phyloP scores from a whole-genome alignment of 1,139 yeast genomes.

The Suhomyces chickasaworum region DNA sequence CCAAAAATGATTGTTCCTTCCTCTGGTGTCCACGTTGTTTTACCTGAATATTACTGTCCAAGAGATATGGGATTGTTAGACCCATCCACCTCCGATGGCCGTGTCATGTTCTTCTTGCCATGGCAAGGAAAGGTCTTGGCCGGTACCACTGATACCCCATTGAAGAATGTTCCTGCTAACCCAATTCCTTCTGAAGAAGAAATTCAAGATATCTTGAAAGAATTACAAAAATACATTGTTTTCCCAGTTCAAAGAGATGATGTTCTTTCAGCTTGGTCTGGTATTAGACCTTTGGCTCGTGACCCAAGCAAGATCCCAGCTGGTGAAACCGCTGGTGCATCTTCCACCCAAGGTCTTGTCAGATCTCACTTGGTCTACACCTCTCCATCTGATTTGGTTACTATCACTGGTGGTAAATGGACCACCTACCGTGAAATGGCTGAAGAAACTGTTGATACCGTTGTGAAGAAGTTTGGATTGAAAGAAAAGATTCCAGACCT shows the following conservation, averaged over 20 bases:
- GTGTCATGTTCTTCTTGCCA: slow-evolving; percentile 95
- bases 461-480: slow-evolving; percentile 55
- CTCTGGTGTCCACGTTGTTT: slow-evolving; percentile 88
- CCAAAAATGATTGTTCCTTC: slow-evolving; percentile 91
- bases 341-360: slow-evolving; percentile 78
- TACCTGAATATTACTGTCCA: slow-evolving; percentile 93
- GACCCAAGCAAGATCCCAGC: slow-evolving; percentile 70
- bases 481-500: slow-evolving; percentile 29
- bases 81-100: slow-evolving; percentile 91
- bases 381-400: slow-evolving; percentile 73
- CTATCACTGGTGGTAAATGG: slow-evolving; percentile 98
- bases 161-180: slow-evolving; percentile 73
- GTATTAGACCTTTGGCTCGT: slow-evolving; percentile 91
- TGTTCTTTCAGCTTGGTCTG: slow-evolving; percentile 95
- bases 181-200: slow-evolving; percentile 91
- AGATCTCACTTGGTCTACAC: slow-evolving; percentile 83
- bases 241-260: slow-evolving; percentile 89
- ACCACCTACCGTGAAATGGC: slow-evolving; percentile 99
- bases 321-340: slow-evolving; percentile 39
- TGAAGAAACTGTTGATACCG: slow-evolving; percentile 83
- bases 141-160: slow-evolving; percentile 91
- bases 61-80: slow-evolving; percentile 85
- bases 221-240: slow-evolving; percentile 85
- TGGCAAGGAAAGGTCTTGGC: slow-evolving; percentile 98
- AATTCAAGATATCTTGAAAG: slow-evolving; percentile 83